These are phyloP conservation scores for Maudiozyma barnettii DNA, from an alignment of 805 yeast species.

Conservation along the genomic window DNA sequence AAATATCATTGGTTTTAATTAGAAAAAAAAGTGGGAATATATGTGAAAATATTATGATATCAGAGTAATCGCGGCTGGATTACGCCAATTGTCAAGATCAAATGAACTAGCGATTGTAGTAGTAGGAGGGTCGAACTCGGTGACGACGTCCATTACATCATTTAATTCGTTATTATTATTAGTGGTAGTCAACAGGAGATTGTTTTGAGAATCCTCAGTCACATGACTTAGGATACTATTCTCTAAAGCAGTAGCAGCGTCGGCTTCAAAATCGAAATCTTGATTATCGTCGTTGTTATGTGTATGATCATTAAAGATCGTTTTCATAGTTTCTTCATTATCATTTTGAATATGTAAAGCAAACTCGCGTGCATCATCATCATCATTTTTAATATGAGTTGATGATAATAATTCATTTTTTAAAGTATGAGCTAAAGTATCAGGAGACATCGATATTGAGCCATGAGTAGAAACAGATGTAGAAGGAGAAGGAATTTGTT, in stretches of 20 bases:
- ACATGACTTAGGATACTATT: background rate
- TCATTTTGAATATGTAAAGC: background rate
- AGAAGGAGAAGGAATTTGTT: slow-evolving; percentile 1
- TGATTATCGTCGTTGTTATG: background rate
- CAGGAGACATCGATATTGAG: background rate
- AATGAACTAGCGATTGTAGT: slow-evolving; percentile 19
- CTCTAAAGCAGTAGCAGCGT: background rate
- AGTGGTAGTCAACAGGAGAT: background rate
- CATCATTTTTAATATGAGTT: background rate
- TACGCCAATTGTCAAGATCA: slow-evolving; percentile 36
- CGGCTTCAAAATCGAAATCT: background rate
- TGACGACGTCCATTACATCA: background rate
- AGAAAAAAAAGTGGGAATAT: background rate
- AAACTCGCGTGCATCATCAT: background rate
- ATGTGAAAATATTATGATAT: background rate
- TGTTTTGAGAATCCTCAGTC: background rate
- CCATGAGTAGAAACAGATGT: background rate
- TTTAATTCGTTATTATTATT: background rate
- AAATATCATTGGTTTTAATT: background rate
- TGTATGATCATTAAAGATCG: background rate
- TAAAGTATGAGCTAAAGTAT: background rate
- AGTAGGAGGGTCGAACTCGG: background rate
- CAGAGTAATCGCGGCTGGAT: slow-evolving; percentile 36
- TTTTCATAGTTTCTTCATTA: background rate
- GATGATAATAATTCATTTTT: background rate